Conservation (phyloP, 2,329 filamentous ascomycete species). For the Parastagonospora avenae region DNA sequence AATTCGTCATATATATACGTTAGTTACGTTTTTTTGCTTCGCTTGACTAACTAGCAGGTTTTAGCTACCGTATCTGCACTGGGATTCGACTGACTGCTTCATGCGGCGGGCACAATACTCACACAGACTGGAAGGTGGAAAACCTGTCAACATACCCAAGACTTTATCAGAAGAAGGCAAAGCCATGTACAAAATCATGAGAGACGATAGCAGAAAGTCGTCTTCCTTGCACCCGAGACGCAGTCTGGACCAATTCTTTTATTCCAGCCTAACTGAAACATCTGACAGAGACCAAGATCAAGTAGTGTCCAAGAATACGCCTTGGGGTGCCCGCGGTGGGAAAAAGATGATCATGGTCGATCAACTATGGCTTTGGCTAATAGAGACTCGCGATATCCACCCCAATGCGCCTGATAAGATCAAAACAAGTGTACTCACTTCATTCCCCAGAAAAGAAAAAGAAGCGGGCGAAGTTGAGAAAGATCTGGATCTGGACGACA, state of each 20-base stretch:
- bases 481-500: too few relatives aligned
- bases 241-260: background rate
- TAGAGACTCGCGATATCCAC: background rate
- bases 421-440: background rate
- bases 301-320: background rate
- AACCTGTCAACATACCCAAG: background rate
- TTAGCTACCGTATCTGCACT: too few relatives aligned
- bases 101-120: background rate
- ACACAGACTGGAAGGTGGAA: background rate
- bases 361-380: background rate
- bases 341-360: background rate
- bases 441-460: background rate
- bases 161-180: background rate
- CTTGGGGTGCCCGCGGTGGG: background rate
- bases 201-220: background rate
- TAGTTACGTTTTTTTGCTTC: too few relatives aligned
- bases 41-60: too few relatives aligned
- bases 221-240: background rate
- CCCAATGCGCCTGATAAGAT: background rate
- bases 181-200: background rate
- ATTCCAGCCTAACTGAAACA: background rate
- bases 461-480: background rate
- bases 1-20: too few relatives aligned
- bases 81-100: too few relatives aligned
- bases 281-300: background rate